These are phyloP conservation scores for Talaromyces piceae DNA, from an alignment of 2,329 filamentous ascomycete species.

Conservation along the genomic window DNA sequence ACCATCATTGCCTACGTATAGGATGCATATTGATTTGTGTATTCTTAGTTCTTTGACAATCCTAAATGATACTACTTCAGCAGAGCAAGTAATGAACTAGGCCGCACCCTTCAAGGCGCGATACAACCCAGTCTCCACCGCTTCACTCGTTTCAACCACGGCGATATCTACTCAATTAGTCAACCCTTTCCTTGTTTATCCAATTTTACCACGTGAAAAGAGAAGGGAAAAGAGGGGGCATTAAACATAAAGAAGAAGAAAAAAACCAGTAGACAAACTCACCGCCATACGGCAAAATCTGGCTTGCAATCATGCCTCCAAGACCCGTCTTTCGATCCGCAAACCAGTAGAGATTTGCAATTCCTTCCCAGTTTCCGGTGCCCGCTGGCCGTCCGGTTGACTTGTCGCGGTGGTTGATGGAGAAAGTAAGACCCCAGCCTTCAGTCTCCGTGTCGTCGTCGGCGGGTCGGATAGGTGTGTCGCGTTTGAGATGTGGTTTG, in stretches of 20 bases:
- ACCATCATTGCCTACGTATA: background rate
- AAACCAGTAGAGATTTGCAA: slow-evolving; percentile 55
- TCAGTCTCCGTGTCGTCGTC: slow-evolving; percentile 39
- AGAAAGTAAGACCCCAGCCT: slow-evolving; percentile 57
- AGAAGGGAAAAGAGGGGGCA: background rate
- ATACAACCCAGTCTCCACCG: slow-evolving; percentile 6
- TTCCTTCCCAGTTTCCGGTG: slow-evolving; percentile 49
- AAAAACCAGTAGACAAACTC: background rate
- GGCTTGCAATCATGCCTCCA: slow-evolving; percentile 44
- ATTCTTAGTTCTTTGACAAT: too few species aligned
- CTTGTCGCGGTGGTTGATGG: slow-evolving; percentile 39
- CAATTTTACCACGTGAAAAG: too few species aligned
- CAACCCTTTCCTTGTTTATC: background rate
- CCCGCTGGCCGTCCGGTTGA: slow-evolving; percentile 43
- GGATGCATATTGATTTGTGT: background rate
- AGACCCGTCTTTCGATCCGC: slow-evolving; percentile 50
- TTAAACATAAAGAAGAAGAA: background rate
- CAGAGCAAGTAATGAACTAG: background rate
- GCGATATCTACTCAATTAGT: slow-evolving; percentile 2
- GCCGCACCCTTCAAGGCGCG: background rate
- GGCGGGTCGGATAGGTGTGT: background rate
- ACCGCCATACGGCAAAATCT: slow-evolving; percentile 44
- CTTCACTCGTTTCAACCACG: slow-evolving; percentile 7
- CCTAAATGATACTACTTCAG: background rate
- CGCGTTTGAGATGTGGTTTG: slow-evolving; percentile 45